Conservation (phyloP, 345 rosid genomes). For the Rhizophora apiculata region DNA sequence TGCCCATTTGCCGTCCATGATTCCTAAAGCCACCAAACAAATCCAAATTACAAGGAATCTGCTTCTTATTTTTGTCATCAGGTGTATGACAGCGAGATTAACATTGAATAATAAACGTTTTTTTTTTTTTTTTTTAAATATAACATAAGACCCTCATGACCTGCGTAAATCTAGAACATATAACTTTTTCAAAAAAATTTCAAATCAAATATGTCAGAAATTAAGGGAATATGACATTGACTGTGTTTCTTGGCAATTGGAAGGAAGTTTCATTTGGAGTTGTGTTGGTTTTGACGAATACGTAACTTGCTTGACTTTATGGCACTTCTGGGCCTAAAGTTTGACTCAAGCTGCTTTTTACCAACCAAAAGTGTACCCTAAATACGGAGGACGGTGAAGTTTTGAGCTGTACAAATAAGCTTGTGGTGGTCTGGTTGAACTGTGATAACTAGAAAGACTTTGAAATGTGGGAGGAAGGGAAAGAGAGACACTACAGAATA, state of each 20-base stretch:
- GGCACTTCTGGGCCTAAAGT: too few relatives aligned
- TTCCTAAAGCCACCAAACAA: too few relatives aligned
- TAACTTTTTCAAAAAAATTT: neutral
- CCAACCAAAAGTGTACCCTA: neutral
- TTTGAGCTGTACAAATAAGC: too few relatives aligned
- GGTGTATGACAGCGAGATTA: conserved; percentile 31
- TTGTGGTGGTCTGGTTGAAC: too few relatives aligned
- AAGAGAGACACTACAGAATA: too few relatives aligned
- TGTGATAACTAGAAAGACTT: too few relatives aligned
- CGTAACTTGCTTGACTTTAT: conserved; percentile 3
- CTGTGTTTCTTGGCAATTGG: conserved; percentile 36
- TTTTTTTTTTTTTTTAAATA: neutral
- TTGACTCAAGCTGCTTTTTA: too few relatives aligned
- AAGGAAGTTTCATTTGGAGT: conserved; percentile 37
- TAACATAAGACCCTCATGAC: neutral
- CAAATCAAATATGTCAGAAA: conserved; percentile 21
- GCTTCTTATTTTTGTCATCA: conserved; percentile 3
- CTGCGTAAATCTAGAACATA: conserved; percentile 35
- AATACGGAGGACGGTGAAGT: too few relatives aligned
- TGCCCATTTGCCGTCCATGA: neutral
- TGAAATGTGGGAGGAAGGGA: too few relatives aligned
- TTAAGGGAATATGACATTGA: conserved; percentile 33
- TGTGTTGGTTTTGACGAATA: neutral
- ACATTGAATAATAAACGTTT: neutral
- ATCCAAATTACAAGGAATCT: neutral